Evolutionary conservation across 495 filamentous ascomycete species (phyloP), one percentile per base, ranked within the genome.

Genomic region (Parathielavia appendiculata): DNA sequence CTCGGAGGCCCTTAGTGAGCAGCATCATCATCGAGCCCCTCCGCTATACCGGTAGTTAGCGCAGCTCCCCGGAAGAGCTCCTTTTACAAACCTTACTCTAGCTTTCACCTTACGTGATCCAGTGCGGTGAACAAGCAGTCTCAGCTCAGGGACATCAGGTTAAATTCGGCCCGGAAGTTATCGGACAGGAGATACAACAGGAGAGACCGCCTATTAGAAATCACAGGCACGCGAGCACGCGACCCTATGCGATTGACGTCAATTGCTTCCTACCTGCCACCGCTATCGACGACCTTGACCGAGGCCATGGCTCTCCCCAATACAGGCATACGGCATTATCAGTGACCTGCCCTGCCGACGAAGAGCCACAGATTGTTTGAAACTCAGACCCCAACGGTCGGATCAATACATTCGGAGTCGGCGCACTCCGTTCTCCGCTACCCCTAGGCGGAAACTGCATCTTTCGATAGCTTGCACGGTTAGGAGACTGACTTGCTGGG

Each of bases 251-350:
- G n/a, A 11, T 20, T 10, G 6, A 36, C 17, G 32, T 38, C 34
- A 32, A 51, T 51, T 38, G 1, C 26, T 11, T 20, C 1, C 30
- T 35, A 10, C n/a, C 26, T n/a, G 20, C 26, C 26, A 11, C 40
- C 32, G n/a, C 26, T 14, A n/a, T 4, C 39, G 0, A 13, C 22
- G 8, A n/a, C 51, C 43, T 48, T 45, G 26, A 53, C n/a, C 52
- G 44, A 57, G 34, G 55, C 58, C 54, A 67, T 67, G 64, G 64
- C 58, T 57, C 4, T 47, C 56, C n/a, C 38, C 11, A 43, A 35
- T 20, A 16, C 46, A 54, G 54, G 26, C 46, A 52, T 26, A 60
- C 47, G 63, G 57, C 61, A 61, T 32, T 58, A 61, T 38, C 60
- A 61, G 38, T 65, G 56, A 65, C 56, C 26, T 34, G 41, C 13